Evolutionary conservation across 306 rosid species (phyloP).

Genomic region (Carpinus fangiana): DNA sequence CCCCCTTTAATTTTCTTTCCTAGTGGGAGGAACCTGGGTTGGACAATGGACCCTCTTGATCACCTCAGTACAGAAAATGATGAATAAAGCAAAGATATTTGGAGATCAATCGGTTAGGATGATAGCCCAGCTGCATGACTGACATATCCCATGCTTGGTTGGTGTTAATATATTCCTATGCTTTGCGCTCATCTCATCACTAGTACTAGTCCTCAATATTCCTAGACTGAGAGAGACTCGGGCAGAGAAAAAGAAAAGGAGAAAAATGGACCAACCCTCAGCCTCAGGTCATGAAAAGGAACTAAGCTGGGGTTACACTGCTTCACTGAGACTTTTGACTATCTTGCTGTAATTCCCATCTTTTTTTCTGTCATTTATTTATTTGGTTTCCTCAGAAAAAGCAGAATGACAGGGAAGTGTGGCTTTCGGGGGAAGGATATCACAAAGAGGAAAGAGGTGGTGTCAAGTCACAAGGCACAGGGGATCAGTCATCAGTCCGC

Average conservation of each 20-base stretch:
- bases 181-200: constrained; percentile 46
- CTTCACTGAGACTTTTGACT: constrained; percentile 72
- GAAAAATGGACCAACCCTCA: constrained; percentile 55
- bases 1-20: neutral
- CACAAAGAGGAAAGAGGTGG: constrained; percentile 42
- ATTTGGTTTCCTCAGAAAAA: constrained; percentile 34
- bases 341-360: constrained; percentile 24
- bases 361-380: constrained; percentile 26
- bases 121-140: constrained; percentile 27
- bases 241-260: constrained; percentile 74
- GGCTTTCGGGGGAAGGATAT: constrained; percentile 30
- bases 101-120: constrained; percentile 15
- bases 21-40: neutral
- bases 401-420: constrained; percentile 36
- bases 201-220: constrained; percentile 19
- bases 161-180: constrained; percentile 37
- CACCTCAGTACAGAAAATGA: constrained; percentile 30
- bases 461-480: constrained; percentile 62
- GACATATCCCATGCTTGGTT: constrained; percentile 48
- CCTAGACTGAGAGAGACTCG: constrained; percentile 39
- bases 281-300: constrained; percentile 40
- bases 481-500: neutral
- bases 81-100: constrained; percentile 29
- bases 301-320: constrained; percentile 48
- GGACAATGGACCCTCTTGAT: constrained; percentile 13